Percentiles rank a stretch among this genome's conserved stretches.
Conservation (phyloP, 805 yeast genomes). For the Kluyveromyces lactis region DNA sequence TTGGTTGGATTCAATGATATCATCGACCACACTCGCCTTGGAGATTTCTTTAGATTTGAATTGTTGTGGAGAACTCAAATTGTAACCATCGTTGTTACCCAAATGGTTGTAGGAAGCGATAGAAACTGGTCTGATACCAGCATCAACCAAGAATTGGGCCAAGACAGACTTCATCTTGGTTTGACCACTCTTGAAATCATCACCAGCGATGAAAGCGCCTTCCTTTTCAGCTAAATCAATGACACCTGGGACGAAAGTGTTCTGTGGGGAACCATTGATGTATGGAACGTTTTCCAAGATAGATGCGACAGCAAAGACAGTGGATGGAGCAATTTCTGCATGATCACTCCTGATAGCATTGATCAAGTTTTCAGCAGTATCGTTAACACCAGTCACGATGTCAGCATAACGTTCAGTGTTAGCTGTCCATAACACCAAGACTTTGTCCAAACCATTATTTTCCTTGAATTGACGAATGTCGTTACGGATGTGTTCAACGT, state of each 20-base stretch:
- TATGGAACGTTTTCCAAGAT: slow-evolving; percentile 84
- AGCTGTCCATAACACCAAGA: slow-evolving; percentile 92
- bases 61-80: slow-evolving; percentile 84
- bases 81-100: slow-evolving; percentile 94
- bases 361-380: slow-evolving; percentile 74
- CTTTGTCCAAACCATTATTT: slow-evolving; percentile 69
- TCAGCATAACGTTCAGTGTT: slow-evolving; percentile 92
- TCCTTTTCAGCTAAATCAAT: slow-evolving; percentile 78
- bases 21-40: slow-evolving; percentile 88
- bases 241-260: slow-evolving; percentile 94
- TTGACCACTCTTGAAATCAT: slow-evolving; percentile 95
- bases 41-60: slow-evolving; percentile 94
- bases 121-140: slow-evolving; percentile 91
- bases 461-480: slow-evolving; percentile 76
- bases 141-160: slow-evolving; percentile 93
- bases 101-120: slow-evolving; percentile 94
- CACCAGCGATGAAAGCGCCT: slow-evolving; percentile 83
- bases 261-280: slow-evolving; percentile 95
- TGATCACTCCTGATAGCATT: slow-evolving; percentile 70
- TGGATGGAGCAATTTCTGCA: slow-evolving; percentile 81
- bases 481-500: slow-evolving; percentile 75
- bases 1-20: slow-evolving; percentile 80
- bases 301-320: slow-evolving; percentile 89
- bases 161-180: slow-evolving; percentile 93
- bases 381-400: slow-evolving; percentile 71